Evolutionary conservation across 2,329 filamentous ascomycete species (phyloP), one percentile per base, ranked within the genome.

Genomic region (Ophiostoma angusticollis): DNA sequence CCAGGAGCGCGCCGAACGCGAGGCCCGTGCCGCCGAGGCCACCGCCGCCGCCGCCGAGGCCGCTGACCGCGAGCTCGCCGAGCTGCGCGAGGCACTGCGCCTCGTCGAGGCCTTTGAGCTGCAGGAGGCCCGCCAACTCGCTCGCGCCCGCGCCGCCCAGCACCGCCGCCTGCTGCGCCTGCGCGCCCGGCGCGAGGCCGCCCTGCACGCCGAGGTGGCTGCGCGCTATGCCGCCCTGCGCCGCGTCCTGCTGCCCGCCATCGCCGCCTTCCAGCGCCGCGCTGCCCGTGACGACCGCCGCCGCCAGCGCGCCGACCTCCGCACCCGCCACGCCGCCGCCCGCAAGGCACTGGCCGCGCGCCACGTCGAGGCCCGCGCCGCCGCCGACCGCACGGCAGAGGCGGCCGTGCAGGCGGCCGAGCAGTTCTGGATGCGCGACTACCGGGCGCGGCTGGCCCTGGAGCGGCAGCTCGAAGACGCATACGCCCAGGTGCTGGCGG

Each of bases 101-200:
- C 54, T 61, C 29, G 63, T 74, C 4, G 68, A 60, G 31, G 65
- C 67, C 35, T 63, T 65, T 40, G 64, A 71, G 54, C 58, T 58
- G 14, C 59, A 64, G 39, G 63, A 69, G 49, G 60, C 59, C 1
- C 14, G n/a, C n/a, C 38, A 19, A 12, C 28, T 33, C 21, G 31
- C 31, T 8, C 19, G 22, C n/a, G 12, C 18, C 12, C 23, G 29
- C 54, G 54, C 32, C 62, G 61, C 43, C 38, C 58, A 59, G 41
- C 57, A 55, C 31, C 53, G 54, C 8, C 54, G 50, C 9, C 58
- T 60, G 44, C 50, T 61, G 1, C 54, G 60, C 32, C 58, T 64
- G 46, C 54, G 62, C 9, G 54, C 56, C 3, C 52, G 53, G 8
- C 51, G 53, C 11, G 67, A 71, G 48, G 58, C 55, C 16, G 50